Percentiles rank a stretch among this genome's conserved stretches.
These are phyloP conservation scores for Maudiozyma barnettii DNA, from an alignment of 805 yeast genomes.

Conservation along the genomic window DNA sequence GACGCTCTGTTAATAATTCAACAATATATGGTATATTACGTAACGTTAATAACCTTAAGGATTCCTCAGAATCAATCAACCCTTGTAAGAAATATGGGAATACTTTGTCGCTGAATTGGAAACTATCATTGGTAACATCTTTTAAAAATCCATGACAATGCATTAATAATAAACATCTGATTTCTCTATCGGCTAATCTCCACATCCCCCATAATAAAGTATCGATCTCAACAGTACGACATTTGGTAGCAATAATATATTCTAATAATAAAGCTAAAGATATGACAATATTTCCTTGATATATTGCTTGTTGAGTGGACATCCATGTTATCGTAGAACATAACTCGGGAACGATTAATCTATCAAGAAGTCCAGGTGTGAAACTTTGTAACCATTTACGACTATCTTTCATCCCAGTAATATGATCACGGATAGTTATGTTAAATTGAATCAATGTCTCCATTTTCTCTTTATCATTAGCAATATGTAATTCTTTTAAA, in stretches of 20 bases:
- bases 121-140: slow-evolving; percentile 18
- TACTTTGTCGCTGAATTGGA: slow-evolving; percentile 57
- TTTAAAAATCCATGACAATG: slow-evolving; percentile 11
- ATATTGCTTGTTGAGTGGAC: not conserved
- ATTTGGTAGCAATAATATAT: slow-evolving; percentile 21
- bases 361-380: slow-evolving; percentile 40
- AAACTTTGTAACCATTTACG: not conserved
- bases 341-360: slow-evolving; percentile 64
- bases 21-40: slow-evolving; percentile 45
- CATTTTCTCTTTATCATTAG: slow-evolving; percentile 45
- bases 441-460: slow-evolving; percentile 15
- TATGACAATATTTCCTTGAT: slow-evolving; percentile 15
- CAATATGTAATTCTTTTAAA: slow-evolving; percentile 47
- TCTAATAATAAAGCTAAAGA: slow-evolving; percentile 24
- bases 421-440: not conserved
- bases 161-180: slow-evolving; percentile 58
- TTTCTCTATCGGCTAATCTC: slow-evolving; percentile 61
- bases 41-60: slow-evolving; percentile 73
- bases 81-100: slow-evolving; percentile 69
- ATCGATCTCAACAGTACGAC: slow-evolving; percentile 23
- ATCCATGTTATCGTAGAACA: slow-evolving; percentile 7
- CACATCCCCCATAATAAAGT: slow-evolving; percentile 61
- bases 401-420: not conserved
- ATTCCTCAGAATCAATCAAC: slow-evolving; percentile 71
- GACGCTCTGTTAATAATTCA: slow-evolving; percentile 62